Evolutionary conservation across 257 asterid genomes (phyloP).

Genomic region (Leonotis leonurus): DNA sequence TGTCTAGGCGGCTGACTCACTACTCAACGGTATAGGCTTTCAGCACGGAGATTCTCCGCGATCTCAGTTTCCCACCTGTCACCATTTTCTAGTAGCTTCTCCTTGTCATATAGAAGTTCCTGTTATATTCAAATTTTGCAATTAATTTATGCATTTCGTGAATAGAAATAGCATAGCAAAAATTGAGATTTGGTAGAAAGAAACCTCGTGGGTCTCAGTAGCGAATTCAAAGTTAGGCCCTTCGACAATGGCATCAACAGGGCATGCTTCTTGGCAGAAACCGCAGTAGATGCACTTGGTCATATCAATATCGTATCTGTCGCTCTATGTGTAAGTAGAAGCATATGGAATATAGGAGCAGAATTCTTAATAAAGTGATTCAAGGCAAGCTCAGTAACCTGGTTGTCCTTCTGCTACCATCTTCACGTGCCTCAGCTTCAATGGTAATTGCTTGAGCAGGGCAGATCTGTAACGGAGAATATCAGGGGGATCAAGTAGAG

Average conservation of each 20-base stretch:
- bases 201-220: constrained; percentile 92
- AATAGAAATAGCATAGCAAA: background rate
- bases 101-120: constrained; percentile 96
- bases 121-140: constrained; percentile 13
- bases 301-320: constrained; percentile 93
- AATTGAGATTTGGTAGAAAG: background rate
- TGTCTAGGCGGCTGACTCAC: background rate
- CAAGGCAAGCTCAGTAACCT: constrained; percentile 33
- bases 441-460: constrained; percentile 97
- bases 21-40: constrained; percentile 75
- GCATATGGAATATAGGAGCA: background rate
- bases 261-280: constrained; percentile 97
- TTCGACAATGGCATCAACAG: constrained; percentile 96
- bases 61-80: constrained; percentile 95
- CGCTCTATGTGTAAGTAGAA: constrained; percentile 14
- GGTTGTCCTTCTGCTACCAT: constrained; percentile 96
- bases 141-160: background rate
- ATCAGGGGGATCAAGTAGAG: background rate
- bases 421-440: constrained; percentile 95
- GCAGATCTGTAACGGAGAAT: constrained; percentile 47
- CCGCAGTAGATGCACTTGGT: constrained; percentile 95
- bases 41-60: constrained; percentile 88
- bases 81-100: constrained; percentile 89
- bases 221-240: constrained; percentile 96
- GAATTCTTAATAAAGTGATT: background rate